Evolutionary conservation across 345 rosid genomes (phyloP).

Genomic region (Salix arbutifolia): DNA sequence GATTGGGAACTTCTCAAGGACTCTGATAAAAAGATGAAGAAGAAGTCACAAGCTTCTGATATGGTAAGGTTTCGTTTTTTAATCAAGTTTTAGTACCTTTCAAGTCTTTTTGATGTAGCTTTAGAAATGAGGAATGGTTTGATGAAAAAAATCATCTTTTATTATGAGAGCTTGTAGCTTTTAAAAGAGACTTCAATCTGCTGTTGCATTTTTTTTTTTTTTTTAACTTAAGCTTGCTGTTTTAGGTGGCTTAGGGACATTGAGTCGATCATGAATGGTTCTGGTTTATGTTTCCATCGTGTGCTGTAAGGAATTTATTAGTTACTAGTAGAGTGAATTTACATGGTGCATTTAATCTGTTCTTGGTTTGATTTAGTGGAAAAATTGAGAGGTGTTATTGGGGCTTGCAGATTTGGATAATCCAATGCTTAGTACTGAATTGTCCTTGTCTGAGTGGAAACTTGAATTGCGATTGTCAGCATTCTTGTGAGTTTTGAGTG

Average conservation of each 20-base stretch:
- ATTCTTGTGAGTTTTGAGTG: neutral
- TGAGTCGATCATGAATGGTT: neutral
- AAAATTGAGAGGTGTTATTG: neutral
- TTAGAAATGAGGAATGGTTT: neutral
- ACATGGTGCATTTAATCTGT: neutral
- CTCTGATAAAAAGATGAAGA: constrained; percentile 58
- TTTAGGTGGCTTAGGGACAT: neutral
- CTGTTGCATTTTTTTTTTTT: neutral
- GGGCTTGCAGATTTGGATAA: neutral
- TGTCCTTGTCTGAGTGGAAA: neutral
- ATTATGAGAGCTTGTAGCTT: neutral
- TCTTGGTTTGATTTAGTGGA: neutral
- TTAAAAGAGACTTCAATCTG: neutral
- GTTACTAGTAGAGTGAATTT: neutral
- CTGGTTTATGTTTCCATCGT: neutral
- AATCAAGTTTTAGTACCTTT: neutral
- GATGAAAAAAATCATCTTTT: neutral
- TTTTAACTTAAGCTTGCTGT: neutral
- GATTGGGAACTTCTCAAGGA: constrained; percentile 75
- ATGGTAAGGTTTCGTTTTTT: constrained; percentile 2
- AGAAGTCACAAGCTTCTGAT: constrained; percentile 28
- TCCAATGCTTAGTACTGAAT: neutral
- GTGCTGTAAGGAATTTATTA: neutral
- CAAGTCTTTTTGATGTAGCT: neutral
- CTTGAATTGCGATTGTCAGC: neutral